A percentile compares a stretch with the other conserved stretches of the same genome.
Evolutionary conservation across 306 rosid species (phyloP).

Genomic region (Boehmeria nivea): DNA sequence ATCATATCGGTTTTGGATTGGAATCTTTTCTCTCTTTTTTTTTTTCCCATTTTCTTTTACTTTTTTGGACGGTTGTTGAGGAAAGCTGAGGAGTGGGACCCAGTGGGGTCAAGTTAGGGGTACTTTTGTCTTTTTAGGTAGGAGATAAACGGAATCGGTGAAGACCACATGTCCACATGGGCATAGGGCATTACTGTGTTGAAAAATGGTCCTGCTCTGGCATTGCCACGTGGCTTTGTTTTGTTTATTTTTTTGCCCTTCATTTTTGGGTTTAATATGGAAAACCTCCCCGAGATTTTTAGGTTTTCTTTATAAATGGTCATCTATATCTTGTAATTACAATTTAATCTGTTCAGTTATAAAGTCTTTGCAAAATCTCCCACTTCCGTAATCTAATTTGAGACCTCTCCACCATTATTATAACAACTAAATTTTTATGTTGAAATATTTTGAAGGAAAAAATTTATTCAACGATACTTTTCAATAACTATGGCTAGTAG

Average conservation of each 20-base stretch:
- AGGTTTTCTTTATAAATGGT: no score
- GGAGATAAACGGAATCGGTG: neutral
- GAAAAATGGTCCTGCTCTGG: neutral
- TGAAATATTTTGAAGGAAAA: no score
- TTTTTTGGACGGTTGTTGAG: conserved; percentile 15
- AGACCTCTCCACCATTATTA: no score
- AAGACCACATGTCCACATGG: neutral
- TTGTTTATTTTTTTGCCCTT: neutral
- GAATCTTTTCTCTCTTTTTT: conserved; percentile 1
- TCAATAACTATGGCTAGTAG: no score
- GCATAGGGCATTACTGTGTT: neutral
- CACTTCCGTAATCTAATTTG: no score
- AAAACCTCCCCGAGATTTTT: no score
- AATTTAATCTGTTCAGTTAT: no score
- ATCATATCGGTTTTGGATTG: conserved; percentile 5
- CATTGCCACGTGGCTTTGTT: neutral
- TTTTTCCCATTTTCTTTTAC: neutral
- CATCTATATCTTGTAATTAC: no score
- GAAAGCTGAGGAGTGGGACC: neutral
- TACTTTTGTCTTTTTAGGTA: conserved; percentile 5
- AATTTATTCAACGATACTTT: no score
- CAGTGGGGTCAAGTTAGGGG: neutral
- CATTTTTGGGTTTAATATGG: neutral
- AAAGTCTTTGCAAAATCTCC: no score
- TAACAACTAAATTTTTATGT: no score